Conservation (phyloP, 1,284 basidiomycete genomes). For the Agroathelia rolfsii region DNA sequence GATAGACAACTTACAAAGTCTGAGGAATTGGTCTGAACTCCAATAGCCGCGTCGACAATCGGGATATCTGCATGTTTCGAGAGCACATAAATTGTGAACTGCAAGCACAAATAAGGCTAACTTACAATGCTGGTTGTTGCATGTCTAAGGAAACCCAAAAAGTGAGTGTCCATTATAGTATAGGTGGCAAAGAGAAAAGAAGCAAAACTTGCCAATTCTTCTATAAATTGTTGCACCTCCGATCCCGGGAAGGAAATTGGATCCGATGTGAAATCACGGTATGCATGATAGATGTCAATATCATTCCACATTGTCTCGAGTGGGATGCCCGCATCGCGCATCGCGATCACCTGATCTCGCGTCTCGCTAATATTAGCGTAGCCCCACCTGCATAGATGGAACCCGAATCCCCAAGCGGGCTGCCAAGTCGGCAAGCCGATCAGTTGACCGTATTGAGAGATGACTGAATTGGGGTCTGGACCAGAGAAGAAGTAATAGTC, state of each 20-base stretch:
- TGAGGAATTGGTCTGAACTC: constrained; percentile 27
- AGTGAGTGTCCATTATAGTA: too few relatives aligned
- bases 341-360: constrained; percentile 39
- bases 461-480: constrained; percentile 49
- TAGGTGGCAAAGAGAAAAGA: too few relatives aligned
- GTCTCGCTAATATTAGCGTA: constrained; percentile 39
- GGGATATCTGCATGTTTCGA: constrained; percentile 26
- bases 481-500: constrained; percentile 69
- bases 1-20: constrained; percentile 25
- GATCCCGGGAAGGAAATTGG: constrained; percentile 18
- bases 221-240: constrained; percentile 24
- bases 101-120: background rate
- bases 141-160: constrained; percentile 13
- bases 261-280: constrained; percentile 23
- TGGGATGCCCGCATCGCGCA: constrained; percentile 14
- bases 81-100: background rate
- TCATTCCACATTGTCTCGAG: constrained; percentile 14
- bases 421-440: constrained; percentile 59
- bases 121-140: constrained; percentile 34
- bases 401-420: constrained; percentile 61
- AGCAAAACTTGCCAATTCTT: constrained; percentile 18
- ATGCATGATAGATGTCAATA: constrained; percentile 23
- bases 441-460: constrained; percentile 55
- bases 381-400: constrained; percentile 63
- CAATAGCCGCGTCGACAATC: constrained; percentile 30